A percentile compares a stretch with the other conserved stretches of the same genome.
These are phyloP conservation scores for Parsonsia alboflavescens DNA, from an alignment of 257 asterid species.

Conservation along the genomic window DNA sequence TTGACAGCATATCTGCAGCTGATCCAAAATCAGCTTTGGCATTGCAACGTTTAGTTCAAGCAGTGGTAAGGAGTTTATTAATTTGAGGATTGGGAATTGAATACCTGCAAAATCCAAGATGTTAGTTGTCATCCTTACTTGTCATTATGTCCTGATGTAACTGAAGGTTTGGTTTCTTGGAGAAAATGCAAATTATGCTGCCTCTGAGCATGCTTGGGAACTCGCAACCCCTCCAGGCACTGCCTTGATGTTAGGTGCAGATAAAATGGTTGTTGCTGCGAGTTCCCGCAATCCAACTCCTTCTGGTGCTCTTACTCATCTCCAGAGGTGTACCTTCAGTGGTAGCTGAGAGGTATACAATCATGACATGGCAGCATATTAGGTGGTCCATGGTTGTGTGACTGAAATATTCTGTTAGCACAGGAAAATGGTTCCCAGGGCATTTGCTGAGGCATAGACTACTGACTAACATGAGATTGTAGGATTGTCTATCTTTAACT, in stretches of 20 bases:
- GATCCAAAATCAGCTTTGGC: slow-evolving; percentile 99
- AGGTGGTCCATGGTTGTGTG: too few relatives aligned
- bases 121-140: slow-evolving; percentile 4
- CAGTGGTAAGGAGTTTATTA: slow-evolving; percentile 61
- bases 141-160: slow-evolving; percentile 17
- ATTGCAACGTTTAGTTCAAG: slow-evolving; percentile 94
- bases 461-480: not conserved
- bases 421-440: not conserved
- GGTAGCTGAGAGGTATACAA: slow-evolving; percentile 95
- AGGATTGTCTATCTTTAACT: not conserved
- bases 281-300: slow-evolving; percentile 99
- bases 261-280: slow-evolving; percentile 99
- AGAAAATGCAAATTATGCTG: slow-evolving; percentile 99
- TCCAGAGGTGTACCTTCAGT: slow-evolving; percentile 96
- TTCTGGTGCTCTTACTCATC: slow-evolving; percentile 96
- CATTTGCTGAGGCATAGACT: not conserved
- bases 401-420: not conserved
- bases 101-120: slow-evolving; percentile 1
- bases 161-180: slow-evolving; percentile 98
- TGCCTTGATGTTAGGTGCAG: slow-evolving; percentile 97
- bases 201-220: slow-evolving; percentile 99
- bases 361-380: not conserved
- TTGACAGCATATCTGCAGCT: slow-evolving; percentile 86
- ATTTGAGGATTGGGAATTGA: slow-evolving; percentile 12
- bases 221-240: slow-evolving; percentile 99